phyloP scores from a whole-genome alignment of 306 rosid genomes.

The Acacia acuminata region DNA sequence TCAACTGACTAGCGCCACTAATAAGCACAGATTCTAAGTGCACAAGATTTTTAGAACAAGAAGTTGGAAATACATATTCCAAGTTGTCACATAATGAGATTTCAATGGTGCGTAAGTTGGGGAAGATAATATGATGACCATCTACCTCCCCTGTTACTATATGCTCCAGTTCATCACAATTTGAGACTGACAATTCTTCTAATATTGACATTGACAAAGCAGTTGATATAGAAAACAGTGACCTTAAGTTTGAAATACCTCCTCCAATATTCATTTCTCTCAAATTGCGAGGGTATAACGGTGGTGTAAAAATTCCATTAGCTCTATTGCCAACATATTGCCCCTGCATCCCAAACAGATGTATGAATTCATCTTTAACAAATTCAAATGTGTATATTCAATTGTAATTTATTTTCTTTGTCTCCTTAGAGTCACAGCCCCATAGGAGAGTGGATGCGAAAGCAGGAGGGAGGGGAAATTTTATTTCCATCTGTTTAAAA shows the following conservation, averaged over 20 bases:
- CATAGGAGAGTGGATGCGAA: too few species aligned
- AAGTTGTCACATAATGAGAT: neutral
- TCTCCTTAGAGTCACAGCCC: too few species aligned
- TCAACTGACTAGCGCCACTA: too few species aligned
- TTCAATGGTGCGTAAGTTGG: neutral
- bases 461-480: neutral
- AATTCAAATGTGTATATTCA: neutral
- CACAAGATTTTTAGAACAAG: too few species aligned
- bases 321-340: neutral
- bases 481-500: too few species aligned
- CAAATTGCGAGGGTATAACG: constrained; percentile 1
- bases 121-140: neutral
- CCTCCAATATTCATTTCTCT: neutral
- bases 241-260: neutral
- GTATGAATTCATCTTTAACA: neutral
- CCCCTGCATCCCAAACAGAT: neutral
- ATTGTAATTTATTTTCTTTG: too few species aligned
- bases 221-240: constrained; percentile 2
- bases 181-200: neutral
- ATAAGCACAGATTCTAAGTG: neutral
- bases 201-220: neutral
- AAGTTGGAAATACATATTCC: too few species aligned
- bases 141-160: neutral
- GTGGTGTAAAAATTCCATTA: neutral
- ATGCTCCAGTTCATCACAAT: neutral